A percentile compares a stretch with the other conserved stretches of the same genome.
phyloP scores from a whole-genome alignment of 805 yeast genomes.

The Candida morakotiae region DNA sequence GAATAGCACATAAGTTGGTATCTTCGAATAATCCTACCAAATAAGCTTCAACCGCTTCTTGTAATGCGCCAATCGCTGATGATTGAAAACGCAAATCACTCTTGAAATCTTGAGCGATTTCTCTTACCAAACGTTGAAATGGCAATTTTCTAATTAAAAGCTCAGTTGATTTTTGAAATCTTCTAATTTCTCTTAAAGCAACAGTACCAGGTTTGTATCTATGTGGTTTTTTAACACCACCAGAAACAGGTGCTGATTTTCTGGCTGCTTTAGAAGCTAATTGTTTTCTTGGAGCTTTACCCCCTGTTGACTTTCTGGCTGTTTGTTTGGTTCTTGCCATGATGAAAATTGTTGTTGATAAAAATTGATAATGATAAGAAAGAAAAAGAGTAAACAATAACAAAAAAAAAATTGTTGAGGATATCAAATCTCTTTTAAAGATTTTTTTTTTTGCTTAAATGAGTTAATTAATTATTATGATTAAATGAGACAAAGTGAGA shows the following conservation, averaged over 20 bases:
- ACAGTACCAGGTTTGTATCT: constrained; percentile 97
- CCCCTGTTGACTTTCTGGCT: constrained; percentile 93
- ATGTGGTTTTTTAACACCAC: constrained; percentile 93
- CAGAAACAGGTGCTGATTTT: constrained; percentile 87
- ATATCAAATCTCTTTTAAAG: too few relatives aligned
- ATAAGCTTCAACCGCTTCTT: constrained; percentile 98
- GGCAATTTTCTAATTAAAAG: constrained; percentile 93
- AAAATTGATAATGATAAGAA: not conserved
- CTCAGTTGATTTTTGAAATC: constrained; percentile 96
- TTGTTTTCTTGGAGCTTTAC: constrained; percentile 94
- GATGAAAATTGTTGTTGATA: constrained; percentile 8
- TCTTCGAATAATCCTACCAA: constrained; percentile 94
- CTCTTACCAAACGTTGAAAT: constrained; percentile 95
- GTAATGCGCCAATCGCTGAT: constrained; percentile 95
- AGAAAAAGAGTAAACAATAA: too few relatives aligned
- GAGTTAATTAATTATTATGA: too few relatives aligned
- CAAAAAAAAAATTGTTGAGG: not conserved
- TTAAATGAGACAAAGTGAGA: too few relatives aligned
- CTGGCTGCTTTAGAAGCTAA: constrained; percentile 90
- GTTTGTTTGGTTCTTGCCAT: constrained; percentile 96
- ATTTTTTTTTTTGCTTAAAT: too few relatives aligned
- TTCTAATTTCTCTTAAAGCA: constrained; percentile 94
- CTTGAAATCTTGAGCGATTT: constrained; percentile 92
- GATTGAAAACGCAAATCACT: constrained; percentile 95
- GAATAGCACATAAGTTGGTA: constrained; percentile 97